A percentile compares a stretch with the other conserved stretches of the same genome.
Evolutionary conservation across 1,284 basidiomycete species (phyloP).

Genomic region (Anthracocystis walkeri): DNA sequence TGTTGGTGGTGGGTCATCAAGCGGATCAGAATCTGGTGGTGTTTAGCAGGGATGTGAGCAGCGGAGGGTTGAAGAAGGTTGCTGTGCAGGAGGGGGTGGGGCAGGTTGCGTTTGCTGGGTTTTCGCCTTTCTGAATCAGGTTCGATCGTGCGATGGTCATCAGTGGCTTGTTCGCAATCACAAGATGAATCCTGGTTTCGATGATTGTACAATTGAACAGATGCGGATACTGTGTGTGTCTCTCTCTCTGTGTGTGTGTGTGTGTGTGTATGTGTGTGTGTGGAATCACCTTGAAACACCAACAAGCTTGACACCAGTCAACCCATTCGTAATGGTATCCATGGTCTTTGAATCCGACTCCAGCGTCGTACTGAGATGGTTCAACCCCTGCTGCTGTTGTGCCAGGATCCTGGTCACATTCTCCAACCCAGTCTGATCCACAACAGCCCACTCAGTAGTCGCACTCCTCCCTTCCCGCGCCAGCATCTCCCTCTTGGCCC

Average conservation of each 20-base stretch:
- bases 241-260: too few relatives aligned
- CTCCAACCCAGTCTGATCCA: conserved; percentile 61
- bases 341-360: conserved; percentile 58
- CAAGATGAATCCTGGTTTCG: background rate
- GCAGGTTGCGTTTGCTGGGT: conserved; percentile 49
- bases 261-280: too few relatives aligned
- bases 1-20: conserved; percentile 54
- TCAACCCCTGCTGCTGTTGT: conserved; percentile 63
- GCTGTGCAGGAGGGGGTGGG: conserved; percentile 19
- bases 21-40: conserved; percentile 48
- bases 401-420: conserved; percentile 61
- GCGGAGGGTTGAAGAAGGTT: conserved; percentile 32
- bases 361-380: conserved; percentile 63
- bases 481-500: conserved; percentile 59
- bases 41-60: conserved; percentile 29
- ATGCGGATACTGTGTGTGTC: too few relatives aligned
- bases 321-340: conserved; percentile 59
- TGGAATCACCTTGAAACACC: too few relatives aligned
- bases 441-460: conserved; percentile 66
- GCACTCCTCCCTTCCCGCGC: conserved; percentile 45
- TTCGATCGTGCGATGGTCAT: too few relatives aligned
- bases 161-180: background rate
- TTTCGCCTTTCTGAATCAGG: conserved; percentile 36
- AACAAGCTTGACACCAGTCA: conserved; percentile 59
- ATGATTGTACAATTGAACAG: too few relatives aligned